phyloP scores from a whole-genome alignment of 2,329 filamentous ascomycete species.

The Talaromyces sp. region DNA sequence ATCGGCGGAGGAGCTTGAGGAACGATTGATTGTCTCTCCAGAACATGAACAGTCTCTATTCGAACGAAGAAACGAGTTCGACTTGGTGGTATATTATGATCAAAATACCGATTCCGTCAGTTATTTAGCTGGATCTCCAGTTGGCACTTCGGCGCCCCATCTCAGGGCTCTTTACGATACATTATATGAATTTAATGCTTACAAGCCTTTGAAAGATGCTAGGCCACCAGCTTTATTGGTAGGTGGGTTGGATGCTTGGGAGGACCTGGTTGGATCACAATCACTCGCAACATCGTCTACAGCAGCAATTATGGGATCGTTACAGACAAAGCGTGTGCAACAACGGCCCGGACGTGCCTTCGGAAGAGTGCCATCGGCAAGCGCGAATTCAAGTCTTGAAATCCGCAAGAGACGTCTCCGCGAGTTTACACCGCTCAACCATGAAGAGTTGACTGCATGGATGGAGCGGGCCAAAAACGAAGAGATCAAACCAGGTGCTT shows the following conservation, averaged over 20 bases:
- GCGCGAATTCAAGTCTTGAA: slow-evolving; percentile 52
- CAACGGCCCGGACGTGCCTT: slow-evolving; percentile 50
- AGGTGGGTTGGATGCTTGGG: slow-evolving; percentile 85
- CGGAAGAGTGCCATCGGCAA: slow-evolving; percentile 52
- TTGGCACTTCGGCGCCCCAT: slow-evolving; percentile 51
- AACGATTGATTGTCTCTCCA: slow-evolving; percentile 49
- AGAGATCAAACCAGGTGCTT: slow-evolving; percentile 50
- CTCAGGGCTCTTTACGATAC: slow-evolving; percentile 74
- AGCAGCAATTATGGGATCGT: slow-evolving; percentile 48
- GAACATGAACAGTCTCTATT: slow-evolving; percentile 70
- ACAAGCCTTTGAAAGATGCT: slow-evolving; percentile 65
- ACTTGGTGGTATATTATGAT: slow-evolving; percentile 90
- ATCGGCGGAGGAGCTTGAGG: slow-evolving; percentile 62
- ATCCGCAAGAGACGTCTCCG: slow-evolving; percentile 57
- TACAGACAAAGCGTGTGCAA: slow-evolving; percentile 39
- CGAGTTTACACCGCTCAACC: slow-evolving; percentile 69
- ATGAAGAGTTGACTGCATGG: slow-evolving; percentile 79
- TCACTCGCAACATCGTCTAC: slow-evolving; percentile 61
- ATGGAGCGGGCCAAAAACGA: slow-evolving; percentile 72
- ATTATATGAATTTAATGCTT: slow-evolving; percentile 78
- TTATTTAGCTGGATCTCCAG: slow-evolving; percentile 54
- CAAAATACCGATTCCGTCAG: slow-evolving; percentile 59
- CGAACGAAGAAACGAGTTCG: slow-evolving; percentile 69
- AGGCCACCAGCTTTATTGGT: slow-evolving; percentile 72
- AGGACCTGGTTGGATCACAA: slow-evolving; percentile 71